A percentile compares a stretch with the other conserved stretches of the same genome.
These are phyloP conservation scores for Phyllosticta paracitricarpa DNA, from an alignment of 2,329 filamentous ascomycete species.

Conservation along the genomic window DNA sequence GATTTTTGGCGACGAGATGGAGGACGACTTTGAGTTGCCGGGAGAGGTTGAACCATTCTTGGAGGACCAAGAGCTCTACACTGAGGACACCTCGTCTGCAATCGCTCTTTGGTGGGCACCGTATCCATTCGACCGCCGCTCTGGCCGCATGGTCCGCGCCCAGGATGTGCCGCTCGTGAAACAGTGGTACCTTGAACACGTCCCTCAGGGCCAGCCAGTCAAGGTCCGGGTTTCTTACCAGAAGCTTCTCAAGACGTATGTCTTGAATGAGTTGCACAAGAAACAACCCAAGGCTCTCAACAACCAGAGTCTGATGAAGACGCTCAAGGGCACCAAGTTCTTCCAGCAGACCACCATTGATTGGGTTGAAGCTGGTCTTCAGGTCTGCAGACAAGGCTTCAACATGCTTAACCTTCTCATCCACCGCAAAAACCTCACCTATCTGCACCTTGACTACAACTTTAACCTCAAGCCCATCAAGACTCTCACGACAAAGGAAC, in stretches of 20 bases:
- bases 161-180: slow-evolving; percentile 96
- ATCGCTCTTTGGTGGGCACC: slow-evolving; percentile 98
- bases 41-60: slow-evolving; percentile 77
- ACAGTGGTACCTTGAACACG: slow-evolving; percentile 97
- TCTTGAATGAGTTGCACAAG: slow-evolving; percentile 93
- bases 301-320: slow-evolving; percentile 82
- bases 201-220: slow-evolving; percentile 79
- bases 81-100: slow-evolving; percentile 77
- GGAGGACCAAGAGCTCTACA: slow-evolving; percentile 79
- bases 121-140: slow-evolving; percentile 87
- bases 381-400: slow-evolving; percentile 96
- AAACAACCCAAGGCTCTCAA: slow-evolving; percentile 92
- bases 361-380: slow-evolving; percentile 97
- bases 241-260: slow-evolving; percentile 90
- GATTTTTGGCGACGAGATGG: slow-evolving; percentile 78
- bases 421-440: slow-evolving; percentile 96
- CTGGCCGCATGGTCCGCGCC: slow-evolving; percentile 89
- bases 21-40: slow-evolving; percentile 78
- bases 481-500: slow-evolving; percentile 94
- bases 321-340: slow-evolving; percentile 93
- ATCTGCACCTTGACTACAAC: slow-evolving; percentile 97
- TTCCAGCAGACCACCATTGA: slow-evolving; percentile 99
- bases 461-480: slow-evolving; percentile 99
- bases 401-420: slow-evolving; percentile 98
- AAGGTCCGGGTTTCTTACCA: slow-evolving; percentile 98